phyloP scores from a whole-genome alignment of 768 basidiomycete genomes.

The Sporobolomyces phaffii region DNA sequence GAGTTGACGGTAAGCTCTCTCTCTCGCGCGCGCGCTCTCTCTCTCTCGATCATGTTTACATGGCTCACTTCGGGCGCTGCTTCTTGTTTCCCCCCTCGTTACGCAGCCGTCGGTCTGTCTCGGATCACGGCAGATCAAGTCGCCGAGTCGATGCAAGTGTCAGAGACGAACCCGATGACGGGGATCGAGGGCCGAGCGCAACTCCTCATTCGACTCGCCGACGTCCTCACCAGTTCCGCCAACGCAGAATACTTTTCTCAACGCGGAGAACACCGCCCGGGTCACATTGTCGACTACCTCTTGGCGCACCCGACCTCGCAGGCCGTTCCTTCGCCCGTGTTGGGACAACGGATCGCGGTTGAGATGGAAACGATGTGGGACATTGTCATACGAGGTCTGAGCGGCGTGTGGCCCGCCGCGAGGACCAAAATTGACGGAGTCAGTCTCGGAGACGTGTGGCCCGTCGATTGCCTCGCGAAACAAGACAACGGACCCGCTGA shows the following conservation, averaged over 20 bases:
- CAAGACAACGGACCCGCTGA: slow-evolving; percentile 53
- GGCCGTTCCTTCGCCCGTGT: slow-evolving; percentile 24
- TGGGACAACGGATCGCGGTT: slow-evolving; percentile 46
- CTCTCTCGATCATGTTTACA: too few species aligned
- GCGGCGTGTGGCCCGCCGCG: slow-evolving; percentile 75
- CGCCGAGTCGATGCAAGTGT: slow-evolving; percentile 71
- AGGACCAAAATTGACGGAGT: slow-evolving; percentile 63
- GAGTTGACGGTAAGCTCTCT: slow-evolving; percentile 68
- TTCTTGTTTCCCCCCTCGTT: not conserved
- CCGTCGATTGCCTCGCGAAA: slow-evolving; percentile 56
- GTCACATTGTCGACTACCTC: slow-evolving; percentile 43
- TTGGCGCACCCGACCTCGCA: slow-evolving; percentile 36
- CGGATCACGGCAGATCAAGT: slow-evolving; percentile 59
- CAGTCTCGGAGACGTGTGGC: slow-evolving; percentile 89
- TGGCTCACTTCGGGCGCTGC: not conserved
- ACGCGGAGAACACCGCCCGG: slow-evolving; percentile 24
- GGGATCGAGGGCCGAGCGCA: slow-evolving; percentile 80
- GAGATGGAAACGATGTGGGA: slow-evolving; percentile 75
- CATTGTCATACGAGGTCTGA: slow-evolving; percentile 70
- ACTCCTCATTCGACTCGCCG: slow-evolving; percentile 65
- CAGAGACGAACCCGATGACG: slow-evolving; percentile 69
- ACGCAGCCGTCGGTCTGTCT: slow-evolving; percentile 63
- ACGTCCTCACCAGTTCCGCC: slow-evolving; percentile 56
- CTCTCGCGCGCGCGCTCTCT: not conserved
- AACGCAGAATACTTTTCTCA: slow-evolving; percentile 59